Conservation (phyloP, 2,329 filamentous ascomycete species). For the Beauveria sp. region DNA sequence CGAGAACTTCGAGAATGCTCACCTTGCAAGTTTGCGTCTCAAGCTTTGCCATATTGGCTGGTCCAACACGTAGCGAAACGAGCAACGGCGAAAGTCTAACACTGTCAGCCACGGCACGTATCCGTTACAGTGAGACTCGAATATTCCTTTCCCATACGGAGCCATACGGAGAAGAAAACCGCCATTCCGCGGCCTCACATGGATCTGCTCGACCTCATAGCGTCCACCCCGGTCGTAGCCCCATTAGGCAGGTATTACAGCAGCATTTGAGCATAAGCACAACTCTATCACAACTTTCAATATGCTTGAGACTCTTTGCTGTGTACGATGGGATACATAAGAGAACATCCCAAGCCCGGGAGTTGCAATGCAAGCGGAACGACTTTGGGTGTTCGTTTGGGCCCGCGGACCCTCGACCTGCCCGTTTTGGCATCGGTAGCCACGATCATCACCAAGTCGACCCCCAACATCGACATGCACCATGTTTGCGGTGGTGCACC, state of each 20-base stretch:
- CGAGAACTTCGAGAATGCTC: not conserved
- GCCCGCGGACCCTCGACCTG: no score
- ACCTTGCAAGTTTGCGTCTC: not conserved
- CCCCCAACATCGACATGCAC: no score
- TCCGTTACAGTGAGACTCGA: no score
- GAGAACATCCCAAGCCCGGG: not conserved
- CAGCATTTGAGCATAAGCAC: not conserved
- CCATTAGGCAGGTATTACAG: constrained; percentile 3
- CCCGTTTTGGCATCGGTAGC: no score
- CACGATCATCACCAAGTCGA: no score
- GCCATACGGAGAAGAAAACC: not conserved
- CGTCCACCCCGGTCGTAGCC: not conserved
- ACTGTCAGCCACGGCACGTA: no score
- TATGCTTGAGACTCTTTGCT: not conserved
- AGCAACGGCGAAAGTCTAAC: not conserved
- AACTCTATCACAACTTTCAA: not conserved
- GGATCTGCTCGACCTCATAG: not conserved
- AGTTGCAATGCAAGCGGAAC: not conserved
- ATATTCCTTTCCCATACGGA: not conserved
- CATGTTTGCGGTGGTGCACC: no score
- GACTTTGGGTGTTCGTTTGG: no score
- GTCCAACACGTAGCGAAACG: not conserved
- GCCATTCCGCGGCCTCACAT: not conserved
- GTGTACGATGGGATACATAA: not conserved
- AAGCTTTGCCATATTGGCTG: not conserved